Conservation (phyloP, 1,284 basidiomycete species). For the Caloboletus firmus region DNA sequence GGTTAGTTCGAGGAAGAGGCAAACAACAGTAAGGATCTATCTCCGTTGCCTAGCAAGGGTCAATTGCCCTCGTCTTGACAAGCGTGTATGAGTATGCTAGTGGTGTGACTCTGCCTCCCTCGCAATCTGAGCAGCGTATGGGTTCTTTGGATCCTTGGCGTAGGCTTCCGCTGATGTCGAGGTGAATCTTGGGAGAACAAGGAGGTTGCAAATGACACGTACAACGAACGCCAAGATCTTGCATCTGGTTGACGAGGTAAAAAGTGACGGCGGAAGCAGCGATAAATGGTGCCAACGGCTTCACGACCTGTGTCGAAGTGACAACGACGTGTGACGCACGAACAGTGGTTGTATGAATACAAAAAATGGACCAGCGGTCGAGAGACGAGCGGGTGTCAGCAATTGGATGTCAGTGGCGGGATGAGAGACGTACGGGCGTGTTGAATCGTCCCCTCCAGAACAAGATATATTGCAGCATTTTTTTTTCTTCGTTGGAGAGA, state of each 20-base stretch:
- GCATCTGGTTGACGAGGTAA: slow-evolving; percentile 63
- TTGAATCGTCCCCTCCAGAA: slow-evolving; percentile 35
- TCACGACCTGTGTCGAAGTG: slow-evolving; percentile 53
- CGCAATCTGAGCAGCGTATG: slow-evolving; percentile 73
- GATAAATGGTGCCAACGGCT: slow-evolving; percentile 77
- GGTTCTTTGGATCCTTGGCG: slow-evolving; percentile 75
- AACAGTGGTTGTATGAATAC: background rate
- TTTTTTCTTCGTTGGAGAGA: slow-evolving; percentile 1
- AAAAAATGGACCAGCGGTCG: background rate
- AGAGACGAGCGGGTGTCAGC: background rate
- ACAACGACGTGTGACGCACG: background rate
- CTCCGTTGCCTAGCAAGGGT: slow-evolving; percentile 4
- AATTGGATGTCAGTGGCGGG: background rate
- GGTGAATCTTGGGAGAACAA: background rate
- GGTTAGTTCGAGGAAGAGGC: background rate
- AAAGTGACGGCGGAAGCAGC: slow-evolving; percentile 61
- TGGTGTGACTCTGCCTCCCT: slow-evolving; percentile 38
- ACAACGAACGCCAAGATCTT: slow-evolving; percentile 68
- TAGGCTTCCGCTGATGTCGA: slow-evolving; percentile 55
- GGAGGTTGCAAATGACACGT: slow-evolving; percentile 35
- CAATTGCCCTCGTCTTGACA: background rate
- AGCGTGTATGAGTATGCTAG: slow-evolving; percentile 14
- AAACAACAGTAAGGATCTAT: background rate
- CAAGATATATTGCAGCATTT: slow-evolving; percentile 27
- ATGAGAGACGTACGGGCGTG: slow-evolving; percentile 25